Base-by-base conservation (phyloP, 768 basidiomycete genomes). In the Sarcomyxa edulis region DNA sequence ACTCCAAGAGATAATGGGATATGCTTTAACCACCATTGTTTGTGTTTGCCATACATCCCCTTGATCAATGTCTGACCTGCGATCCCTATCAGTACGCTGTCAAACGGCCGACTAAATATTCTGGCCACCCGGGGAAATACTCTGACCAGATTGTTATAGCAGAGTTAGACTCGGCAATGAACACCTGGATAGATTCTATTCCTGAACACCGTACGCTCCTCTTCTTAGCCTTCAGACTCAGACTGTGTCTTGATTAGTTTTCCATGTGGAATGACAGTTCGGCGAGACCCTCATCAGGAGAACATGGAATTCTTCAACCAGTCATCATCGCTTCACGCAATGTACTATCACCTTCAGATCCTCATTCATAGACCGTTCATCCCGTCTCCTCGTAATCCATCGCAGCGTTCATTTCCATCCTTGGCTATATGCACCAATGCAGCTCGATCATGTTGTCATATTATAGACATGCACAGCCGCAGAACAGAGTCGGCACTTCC, bases 391-490 rank as follows among this genome's bases (percentile, higher is more conserved):
- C 57, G 62, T 21, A 69, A 69, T 35, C 61, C 43, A 11, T 44
- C 55, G 3, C 43, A 37, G 5, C 28, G 59, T 35, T 43, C 44
- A 6, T 59, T 76, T 22, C 72, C 76, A 69, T 32, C 82, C 0
- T 66, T 86, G 6, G 79, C 83, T 0, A 86, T 87, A 32, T 85
- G 83, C 53, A 75, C 76, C 21, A 85, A 82, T 34, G 73, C 85
- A 1, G 80, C 85, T 1, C 66, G 84, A 7, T 76, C 78, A 0
- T 76, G 71, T 34, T 66, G 67, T 16, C 78, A 79, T 32, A 67
- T 88, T 21, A 53, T 81, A 30, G 78, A 84, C 40, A 60, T 65
- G 8, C 55, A 51, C 34, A 44, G 49, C 42, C 30, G 12, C n/a
- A 24, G 42, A 30, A 27, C 12, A 12, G 37, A 12, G 32, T 10